Percentiles rank a stretch among this genome's conserved stretches.
Evolutionary conservation across 164 flowering plant species (phyloP).

Genomic region (Macadamia integrifolia): DNA sequence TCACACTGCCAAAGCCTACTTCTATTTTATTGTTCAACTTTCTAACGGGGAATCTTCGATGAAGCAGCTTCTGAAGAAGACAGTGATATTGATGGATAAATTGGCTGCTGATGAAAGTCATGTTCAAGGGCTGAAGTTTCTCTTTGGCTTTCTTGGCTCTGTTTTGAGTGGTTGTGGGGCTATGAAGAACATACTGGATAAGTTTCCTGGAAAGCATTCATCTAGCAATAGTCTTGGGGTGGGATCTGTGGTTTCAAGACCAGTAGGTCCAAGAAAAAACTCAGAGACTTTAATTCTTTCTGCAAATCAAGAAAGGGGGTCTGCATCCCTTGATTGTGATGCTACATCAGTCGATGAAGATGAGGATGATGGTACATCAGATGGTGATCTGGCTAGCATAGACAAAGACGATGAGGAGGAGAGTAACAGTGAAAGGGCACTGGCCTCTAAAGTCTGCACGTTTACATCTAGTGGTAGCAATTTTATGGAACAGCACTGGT

Average conservation of each 20-base stretch:
- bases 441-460: constrained; percentile 96
- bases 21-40: constrained; percentile 69
- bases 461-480: constrained; percentile 99
- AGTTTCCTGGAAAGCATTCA: constrained; percentile 38
- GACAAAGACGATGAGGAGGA: constrained; percentile 97
- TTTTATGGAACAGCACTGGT: constrained; percentile 99
- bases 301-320: constrained; percentile 57
- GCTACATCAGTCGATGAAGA: constrained; percentile 92
- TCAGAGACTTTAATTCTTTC: constrained; percentile 59
- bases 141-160: constrained; percentile 62
- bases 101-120: constrained; percentile 54
- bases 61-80: constrained; percentile 54
- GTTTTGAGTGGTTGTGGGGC: constrained; percentile 64
- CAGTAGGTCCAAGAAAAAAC: constrained; percentile 51
- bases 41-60: constrained; percentile 52
- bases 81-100: constrained; percentile 59
- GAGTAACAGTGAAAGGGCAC: constrained; percentile 72
- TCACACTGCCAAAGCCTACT: constrained; percentile 62
- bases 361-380: constrained; percentile 99
- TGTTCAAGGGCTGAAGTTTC: constrained; percentile 77
- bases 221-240: constrained; percentile 37
- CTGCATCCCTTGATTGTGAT: constrained; percentile 78
- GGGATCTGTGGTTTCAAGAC: constrained; percentile 41
- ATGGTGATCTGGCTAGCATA: constrained; percentile 87
- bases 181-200: constrained; percentile 35